Percentiles rank a stretch among this genome's conserved stretches.
Evolutionary conservation across 192 early-diverging fungal species (phyloP).

Genomic region (Coemansia sp.): DNA sequence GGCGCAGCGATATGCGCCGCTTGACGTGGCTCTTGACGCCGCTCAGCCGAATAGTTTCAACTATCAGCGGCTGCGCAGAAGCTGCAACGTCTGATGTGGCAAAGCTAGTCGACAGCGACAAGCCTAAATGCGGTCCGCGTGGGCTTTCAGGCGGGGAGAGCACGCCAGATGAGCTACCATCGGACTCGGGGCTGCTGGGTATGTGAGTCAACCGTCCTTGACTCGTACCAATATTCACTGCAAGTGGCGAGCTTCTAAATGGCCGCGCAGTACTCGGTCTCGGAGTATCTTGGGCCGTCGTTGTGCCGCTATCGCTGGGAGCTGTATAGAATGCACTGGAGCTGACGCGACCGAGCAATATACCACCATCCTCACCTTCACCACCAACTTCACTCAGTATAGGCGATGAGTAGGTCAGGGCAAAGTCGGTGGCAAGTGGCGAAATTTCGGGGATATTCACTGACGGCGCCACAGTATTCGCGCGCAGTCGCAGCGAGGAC

Average conservation of each 20-base stretch:
- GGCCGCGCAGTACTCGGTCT: conserved; percentile 18
- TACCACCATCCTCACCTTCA: not conserved
- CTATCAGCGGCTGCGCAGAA: conserved; percentile 28
- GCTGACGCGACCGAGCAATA: not conserved
- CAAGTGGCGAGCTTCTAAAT: conserved; percentile 37
- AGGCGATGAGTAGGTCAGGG: conserved; percentile 7
- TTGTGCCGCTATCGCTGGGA: not conserved
- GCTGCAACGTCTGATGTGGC: conserved; percentile 22
- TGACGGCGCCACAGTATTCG: conserved; percentile 19
- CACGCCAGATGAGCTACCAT: conserved; percentile 4
- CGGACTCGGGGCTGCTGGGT: conserved; percentile 17
- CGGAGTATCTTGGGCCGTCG: conserved; percentile 11
- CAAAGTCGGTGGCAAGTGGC: conserved; percentile 16
- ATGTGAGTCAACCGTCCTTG: conserved; percentile 1
- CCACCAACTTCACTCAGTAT: not conserved
- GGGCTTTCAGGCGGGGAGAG: conserved; percentile 27
- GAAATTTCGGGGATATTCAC: conserved; percentile 7
- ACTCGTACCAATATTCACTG: conserved; percentile 6
- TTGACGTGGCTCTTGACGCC: conserved; percentile 49
- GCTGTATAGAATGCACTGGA: not conserved
- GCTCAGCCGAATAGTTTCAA: conserved; percentile 51
- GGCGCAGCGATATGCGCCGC: conserved; percentile 44
- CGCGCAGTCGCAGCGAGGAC: conserved; percentile 21
- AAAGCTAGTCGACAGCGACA: conserved; percentile 19
- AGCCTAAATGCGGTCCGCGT: not conserved